Evolutionary conservation across 2,329 filamentous ascomycete species (phyloP), one percentile per base, ranked within the genome.

Genomic region (Alternaria sp.): DNA sequence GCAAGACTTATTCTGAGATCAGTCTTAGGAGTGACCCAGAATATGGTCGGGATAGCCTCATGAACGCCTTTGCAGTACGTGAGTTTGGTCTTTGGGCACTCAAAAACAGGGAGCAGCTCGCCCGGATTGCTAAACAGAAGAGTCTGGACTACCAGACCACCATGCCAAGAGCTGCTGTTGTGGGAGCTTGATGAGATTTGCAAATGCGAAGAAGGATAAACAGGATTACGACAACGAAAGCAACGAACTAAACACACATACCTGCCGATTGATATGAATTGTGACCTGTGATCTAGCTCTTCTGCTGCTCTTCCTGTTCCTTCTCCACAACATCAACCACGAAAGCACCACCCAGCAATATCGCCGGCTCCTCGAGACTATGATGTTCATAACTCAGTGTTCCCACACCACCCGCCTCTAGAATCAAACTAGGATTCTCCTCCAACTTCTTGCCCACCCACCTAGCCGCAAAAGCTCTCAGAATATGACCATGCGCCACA

Each of bases 401-500:
- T 7, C 83, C 83, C 41, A 85, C 83, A 46, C 83, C 82, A 3
- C 83, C 83, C 5, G 83, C 82, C 77, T 97, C 94, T n/a, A 97
- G 81, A 62, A 97, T 83, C 75, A 97, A 88, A 6, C 89, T 87
- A 39, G 92, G 91, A 7, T 91, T 93, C 51, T 93, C 89, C 55
- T 87, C 86, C 59, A 97, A 82, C 12, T 87, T 83, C 81, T 91
- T 91, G 0, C 88, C 87, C 0, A 89, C 86, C 94, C 94, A 97
- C 32, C 93, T 85, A 83, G 94, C 92, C 7, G 94, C 93, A 76
- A 97, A 93, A 0, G 92, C 92, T 16, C 94, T 85, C 54, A 97
- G 81, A 57, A 97, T 94, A 80, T 97, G 94, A 0, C 94, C 94
- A 75, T 97, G 94, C 22, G 92, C 94, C 6, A 97, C 92, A 49